Percentiles rank a stretch among this genome's conserved stretches.
These are phyloP conservation scores for Fusarium protoensiforme DNA, from an alignment of 2,329 filamentous ascomycete genomes.

Conservation along the genomic window DNA sequence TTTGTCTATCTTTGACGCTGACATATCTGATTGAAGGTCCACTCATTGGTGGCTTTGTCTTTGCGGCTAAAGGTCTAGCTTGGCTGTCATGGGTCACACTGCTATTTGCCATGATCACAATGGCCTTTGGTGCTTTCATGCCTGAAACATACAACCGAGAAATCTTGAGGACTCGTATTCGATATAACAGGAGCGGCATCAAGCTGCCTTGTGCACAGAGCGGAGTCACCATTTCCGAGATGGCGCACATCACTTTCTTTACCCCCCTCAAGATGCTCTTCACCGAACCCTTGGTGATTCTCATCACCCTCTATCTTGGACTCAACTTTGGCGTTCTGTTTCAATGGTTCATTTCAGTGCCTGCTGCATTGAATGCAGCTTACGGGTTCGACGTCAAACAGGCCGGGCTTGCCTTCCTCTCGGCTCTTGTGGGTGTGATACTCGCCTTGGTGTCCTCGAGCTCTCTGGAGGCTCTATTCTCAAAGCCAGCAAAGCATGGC, in stretches of 20 bases:
- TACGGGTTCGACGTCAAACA: not conserved
- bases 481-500: not conserved
- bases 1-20: not conserved
- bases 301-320: slow-evolving; percentile 6
- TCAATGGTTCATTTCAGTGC: slow-evolving; percentile 12
- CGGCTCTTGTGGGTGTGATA: not conserved
- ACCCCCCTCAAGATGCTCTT: slow-evolving; percentile 12
- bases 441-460: not conserved
- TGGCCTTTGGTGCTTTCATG: slow-evolving; percentile 13
- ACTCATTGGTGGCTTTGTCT: slow-evolving; percentile 8
- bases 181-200: slow-evolving; percentile 6
- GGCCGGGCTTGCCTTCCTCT: slow-evolving; percentile 6
- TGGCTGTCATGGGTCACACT: slow-evolving; percentile 15
- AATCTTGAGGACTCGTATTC: slow-evolving; percentile 14
- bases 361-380: slow-evolving; percentile 1
- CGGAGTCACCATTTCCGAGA: not conserved
- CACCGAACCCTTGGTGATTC: slow-evolving; percentile 10
- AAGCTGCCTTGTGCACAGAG: slow-evolving; percentile 10
- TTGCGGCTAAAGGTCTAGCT: slow-evolving; percentile 7
- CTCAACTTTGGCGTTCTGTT: slow-evolving; percentile 9
- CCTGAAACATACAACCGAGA: slow-evolving; percentile 13
- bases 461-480: slow-evolving; percentile 3
- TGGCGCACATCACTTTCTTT: slow-evolving; percentile 8
- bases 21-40: not conserved
- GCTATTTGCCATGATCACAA: slow-evolving; percentile 1